These are phyloP conservation scores for Pascua guehoae DNA, from an alignment of 1,284 basidiomycete genomes.

Conservation along the genomic window DNA sequence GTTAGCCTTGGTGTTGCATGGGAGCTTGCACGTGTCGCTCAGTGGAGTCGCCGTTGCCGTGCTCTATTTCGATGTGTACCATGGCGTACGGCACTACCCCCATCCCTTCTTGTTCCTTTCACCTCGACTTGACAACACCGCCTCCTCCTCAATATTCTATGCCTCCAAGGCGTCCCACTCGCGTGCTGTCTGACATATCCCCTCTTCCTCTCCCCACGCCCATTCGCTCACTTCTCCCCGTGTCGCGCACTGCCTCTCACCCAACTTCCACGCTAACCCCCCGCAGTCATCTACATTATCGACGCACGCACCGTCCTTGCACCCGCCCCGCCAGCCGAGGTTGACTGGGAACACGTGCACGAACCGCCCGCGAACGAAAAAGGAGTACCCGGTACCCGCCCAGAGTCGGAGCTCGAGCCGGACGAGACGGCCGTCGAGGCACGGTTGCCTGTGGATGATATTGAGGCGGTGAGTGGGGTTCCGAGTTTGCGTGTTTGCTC, in stretches of 20 bases:
- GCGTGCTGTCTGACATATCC: too few relatives aligned
- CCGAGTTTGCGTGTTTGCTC: too few relatives aligned
- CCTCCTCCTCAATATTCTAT: too few relatives aligned
- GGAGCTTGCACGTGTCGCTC: too few relatives aligned
- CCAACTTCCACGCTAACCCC: neutral
- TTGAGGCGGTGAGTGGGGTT: conserved; percentile 13
- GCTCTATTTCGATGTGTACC: too few relatives aligned
- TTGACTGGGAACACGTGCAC: conserved; percentile 18
- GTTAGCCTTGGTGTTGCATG: too few relatives aligned
- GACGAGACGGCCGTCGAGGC: conserved; percentile 10
- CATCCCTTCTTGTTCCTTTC: too few relatives aligned
- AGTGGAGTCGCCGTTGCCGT: too few relatives aligned
- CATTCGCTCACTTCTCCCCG: neutral
- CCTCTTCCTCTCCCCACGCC: too few relatives aligned
- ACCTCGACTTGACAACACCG: too few relatives aligned
- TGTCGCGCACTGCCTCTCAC: neutral
- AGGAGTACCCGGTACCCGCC: conserved; percentile 1
- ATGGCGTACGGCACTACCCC: too few relatives aligned
- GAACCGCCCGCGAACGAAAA: conserved; percentile 9
- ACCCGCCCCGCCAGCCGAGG: conserved; percentile 7
- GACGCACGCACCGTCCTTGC: conserved; percentile 36
- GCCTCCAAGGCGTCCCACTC: too few relatives aligned
- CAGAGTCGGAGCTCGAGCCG: conserved; percentile 11
- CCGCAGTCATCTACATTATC: conserved; percentile 41
- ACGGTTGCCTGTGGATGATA: conserved; percentile 14